These are phyloP conservation scores for Allium cepa DNA, from an alignment of 106 monocot species.

Conservation along the genomic window DNA sequence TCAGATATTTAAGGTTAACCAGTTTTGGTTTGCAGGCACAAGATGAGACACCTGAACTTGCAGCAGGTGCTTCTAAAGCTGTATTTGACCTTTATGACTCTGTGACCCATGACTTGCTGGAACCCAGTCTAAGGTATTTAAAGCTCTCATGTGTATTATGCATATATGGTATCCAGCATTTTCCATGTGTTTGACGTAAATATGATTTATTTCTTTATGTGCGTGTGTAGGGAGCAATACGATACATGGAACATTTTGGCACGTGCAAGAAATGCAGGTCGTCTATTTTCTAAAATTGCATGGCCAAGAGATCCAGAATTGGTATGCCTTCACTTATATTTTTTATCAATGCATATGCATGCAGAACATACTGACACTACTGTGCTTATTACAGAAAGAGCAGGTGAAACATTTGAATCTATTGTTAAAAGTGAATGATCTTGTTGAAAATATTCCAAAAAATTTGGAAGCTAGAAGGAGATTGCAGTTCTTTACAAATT, in stretches of 20 bases:
- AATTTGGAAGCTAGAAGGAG: conserved; percentile 94
- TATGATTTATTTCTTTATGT: not conserved
- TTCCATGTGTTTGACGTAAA: too few relatives aligned
- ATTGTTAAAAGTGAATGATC: conserved; percentile 87
- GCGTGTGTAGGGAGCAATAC: conserved; percentile 60
- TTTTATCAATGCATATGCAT: not conserved
- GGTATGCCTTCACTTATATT: conserved; percentile 27
- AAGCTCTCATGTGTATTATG: not conserved
- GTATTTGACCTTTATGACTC: conserved; percentile 78
- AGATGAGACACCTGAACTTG: conserved; percentile 68
- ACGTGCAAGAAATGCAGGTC: conserved; percentile 74
- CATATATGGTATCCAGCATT: too few relatives aligned
- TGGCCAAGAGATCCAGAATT: conserved; percentile 87
- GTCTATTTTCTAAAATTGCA: conserved; percentile 70
- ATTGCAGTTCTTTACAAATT: conserved; percentile 89
- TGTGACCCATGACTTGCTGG: conserved; percentile 72
- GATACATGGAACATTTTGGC: conserved; percentile 88
- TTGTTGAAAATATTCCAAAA: conserved; percentile 85
- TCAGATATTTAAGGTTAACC: too few relatives aligned
- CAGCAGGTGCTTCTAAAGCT: conserved; percentile 71
- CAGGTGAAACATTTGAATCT: conserved; percentile 89
- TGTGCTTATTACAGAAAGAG: conserved; percentile 58
- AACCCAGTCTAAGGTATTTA: conserved; percentile 53
- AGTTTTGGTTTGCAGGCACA: conserved; percentile 37
- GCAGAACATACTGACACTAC: not conserved